These are phyloP conservation scores for Scenedesmus sp. DNA, from an alignment of 163 green algal species.

Conservation along the genomic window DNA sequence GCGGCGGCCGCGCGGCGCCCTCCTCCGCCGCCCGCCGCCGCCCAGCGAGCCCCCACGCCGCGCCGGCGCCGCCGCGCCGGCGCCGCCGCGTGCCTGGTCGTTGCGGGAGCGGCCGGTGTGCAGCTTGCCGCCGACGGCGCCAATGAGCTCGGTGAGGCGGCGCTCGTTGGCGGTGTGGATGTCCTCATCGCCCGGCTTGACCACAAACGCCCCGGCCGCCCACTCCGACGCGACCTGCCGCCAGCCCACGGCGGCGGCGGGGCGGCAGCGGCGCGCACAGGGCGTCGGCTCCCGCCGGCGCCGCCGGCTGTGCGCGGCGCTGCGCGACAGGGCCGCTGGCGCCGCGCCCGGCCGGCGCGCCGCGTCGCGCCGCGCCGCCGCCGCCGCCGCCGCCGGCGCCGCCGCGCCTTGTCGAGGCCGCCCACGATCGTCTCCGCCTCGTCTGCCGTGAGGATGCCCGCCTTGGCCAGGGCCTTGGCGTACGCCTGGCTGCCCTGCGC, in stretches of 20 bases:
- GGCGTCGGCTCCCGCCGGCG: too few relatives aligned
- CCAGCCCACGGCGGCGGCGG: not conserved
- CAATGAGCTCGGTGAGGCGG: constrained; percentile 95
- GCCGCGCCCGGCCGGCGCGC: too few relatives aligned
- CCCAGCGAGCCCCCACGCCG: too few relatives aligned
- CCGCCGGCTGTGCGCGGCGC: too few relatives aligned
- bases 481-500: constrained; percentile 94
- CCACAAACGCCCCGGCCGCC: constrained; percentile 63
- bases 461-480: constrained; percentile 89
- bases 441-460: constrained; percentile 90
- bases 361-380: too few relatives aligned
- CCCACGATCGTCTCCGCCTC: constrained; percentile 84
- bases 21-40: too few relatives aligned
- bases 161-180: constrained; percentile 92
- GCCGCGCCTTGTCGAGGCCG: constrained; percentile 76
- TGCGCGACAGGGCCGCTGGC: too few relatives aligned
- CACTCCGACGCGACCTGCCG: constrained; percentile 79
- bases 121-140: constrained; percentile 95
- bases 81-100: constrained; percentile 82
- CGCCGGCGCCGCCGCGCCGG: too few relatives aligned
- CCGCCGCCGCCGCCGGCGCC: too few relatives aligned
- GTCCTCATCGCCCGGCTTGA: constrained; percentile 95
- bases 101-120: constrained; percentile 97
- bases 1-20: too few relatives aligned
- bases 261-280: not conserved